Evolutionary conservation across 2,329 filamentous ascomycete species (phyloP), one percentile per base, ranked within the genome.

Genomic region (Fusarium cicatricum): DNA sequence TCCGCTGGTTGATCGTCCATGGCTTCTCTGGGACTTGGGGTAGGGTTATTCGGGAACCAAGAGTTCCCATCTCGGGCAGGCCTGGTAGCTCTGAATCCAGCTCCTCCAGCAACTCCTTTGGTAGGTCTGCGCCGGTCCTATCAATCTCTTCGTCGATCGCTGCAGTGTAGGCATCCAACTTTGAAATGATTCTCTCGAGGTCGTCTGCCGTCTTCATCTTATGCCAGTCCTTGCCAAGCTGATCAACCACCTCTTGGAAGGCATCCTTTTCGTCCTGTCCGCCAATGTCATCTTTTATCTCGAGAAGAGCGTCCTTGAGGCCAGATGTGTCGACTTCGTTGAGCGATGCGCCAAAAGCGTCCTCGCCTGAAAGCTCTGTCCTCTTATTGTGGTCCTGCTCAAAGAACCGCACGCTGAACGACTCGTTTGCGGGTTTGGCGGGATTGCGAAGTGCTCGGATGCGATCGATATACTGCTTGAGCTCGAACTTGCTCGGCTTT

Each of bases 401-500:
- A 56, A 82, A 85, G 64, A 76, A 83, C 9, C 77, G 75, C 11
- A 83, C 74, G 3, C 72, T 70, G 31, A 71, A 73, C 14, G 67
- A 55, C 6, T 58, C 47, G n/a, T 44, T 53, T 2, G 45, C 46
- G 11, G 55, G 42, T 11, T 64, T 60, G 11, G 59, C 59, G 1
- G 62, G 41, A 17, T 57, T 55, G 21, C 64, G 64, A 21, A 74
- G 49, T 3, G 65, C 64, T 33, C 65, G 60, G 12, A 74, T 65
- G 4, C 66, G 65, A 16, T 73, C 65, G 6, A 72, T 34, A 19
- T 73, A 70, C 7, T 70, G 54, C 33, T 55, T 56, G 26, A 73
- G 34, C 41, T 75, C 71, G 15, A 60, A 54, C 33, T 47, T 64
- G 43, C 56, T 64, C 2, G 71, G 68, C n/a, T 62, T 72, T 23